These are phyloP conservation scores for Colletotrichum liaoningense DNA, from an alignment of 2,329 filamentous ascomycete species.

Conservation along the genomic window DNA sequence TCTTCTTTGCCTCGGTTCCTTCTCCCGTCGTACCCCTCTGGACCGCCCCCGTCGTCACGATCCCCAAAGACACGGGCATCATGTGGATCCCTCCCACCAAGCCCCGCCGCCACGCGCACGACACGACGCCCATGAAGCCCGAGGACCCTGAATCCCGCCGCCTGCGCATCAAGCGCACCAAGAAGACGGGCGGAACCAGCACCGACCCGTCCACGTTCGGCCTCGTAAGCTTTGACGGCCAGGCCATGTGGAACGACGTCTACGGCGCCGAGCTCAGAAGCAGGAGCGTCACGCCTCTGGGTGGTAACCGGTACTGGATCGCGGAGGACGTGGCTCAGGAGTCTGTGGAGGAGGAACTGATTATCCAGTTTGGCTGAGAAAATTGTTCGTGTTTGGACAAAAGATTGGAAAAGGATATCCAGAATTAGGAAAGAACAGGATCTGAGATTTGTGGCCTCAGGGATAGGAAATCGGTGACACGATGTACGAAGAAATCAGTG, in stretches of 20 bases:
- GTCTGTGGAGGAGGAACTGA: constrained; percentile 2
- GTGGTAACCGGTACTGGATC: constrained; percentile 27
- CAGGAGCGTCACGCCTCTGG: not conserved
- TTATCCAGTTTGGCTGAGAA: constrained; percentile 8
- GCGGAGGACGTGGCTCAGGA: not conserved
- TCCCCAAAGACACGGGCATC: constrained; percentile 2
- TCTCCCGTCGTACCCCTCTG: constrained; percentile 6
- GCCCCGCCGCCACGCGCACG: constrained; percentile 5
- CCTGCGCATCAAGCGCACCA: constrained; percentile 16
- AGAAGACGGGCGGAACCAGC: not conserved
- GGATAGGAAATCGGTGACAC: not conserved
- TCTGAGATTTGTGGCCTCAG: not conserved
- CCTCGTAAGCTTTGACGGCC: constrained; percentile 22
- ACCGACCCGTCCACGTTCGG: constrained; percentile 30
- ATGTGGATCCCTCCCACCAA: constrained; percentile 19
- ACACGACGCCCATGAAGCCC: constrained; percentile 12
- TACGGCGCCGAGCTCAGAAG: constrained; percentile 18
- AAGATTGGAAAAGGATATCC: not conserved
- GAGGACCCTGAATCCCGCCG: constrained; percentile 24
- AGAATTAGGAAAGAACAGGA: not conserved
- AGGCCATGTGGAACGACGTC: constrained; percentile 27
- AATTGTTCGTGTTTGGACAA: not conserved
- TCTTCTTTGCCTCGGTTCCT: not conserved
- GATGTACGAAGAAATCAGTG: not conserved
- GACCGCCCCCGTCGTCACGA: constrained; percentile 2